These are phyloP conservation scores for Diospyros lotus DNA, from an alignment of 148 eudicot genomes.

Conservation along the genomic window DNA sequence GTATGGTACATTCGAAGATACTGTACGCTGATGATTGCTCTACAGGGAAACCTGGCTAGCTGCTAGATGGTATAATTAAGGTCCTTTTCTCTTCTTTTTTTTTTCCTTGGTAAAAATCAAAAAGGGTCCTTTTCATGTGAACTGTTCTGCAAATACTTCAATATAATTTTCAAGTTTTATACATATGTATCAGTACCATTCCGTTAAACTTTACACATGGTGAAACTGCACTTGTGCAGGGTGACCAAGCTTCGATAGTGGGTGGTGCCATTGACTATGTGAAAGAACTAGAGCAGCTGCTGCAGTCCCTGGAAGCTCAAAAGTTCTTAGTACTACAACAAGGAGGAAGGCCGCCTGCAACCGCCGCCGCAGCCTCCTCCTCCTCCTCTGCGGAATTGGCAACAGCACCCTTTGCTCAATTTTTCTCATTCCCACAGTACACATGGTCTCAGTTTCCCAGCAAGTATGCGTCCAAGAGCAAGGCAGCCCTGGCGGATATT, in stretches of 20 bases:
- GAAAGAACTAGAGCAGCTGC: conserved; percentile 75
- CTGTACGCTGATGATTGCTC: too few relatives aligned
- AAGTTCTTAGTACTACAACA: conserved; percentile 30
- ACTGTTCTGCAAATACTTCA: too few relatives aligned
- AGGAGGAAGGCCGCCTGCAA: conserved; percentile 6
- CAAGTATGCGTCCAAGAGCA: conserved; percentile 38
- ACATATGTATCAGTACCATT: too few relatives aligned
- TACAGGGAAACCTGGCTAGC: too few relatives aligned
- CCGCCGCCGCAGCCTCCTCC: conserved; percentile 14
- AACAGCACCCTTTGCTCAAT: conserved; percentile 39
- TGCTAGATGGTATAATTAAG: too few relatives aligned
- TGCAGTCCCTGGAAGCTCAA: conserved; percentile 72
- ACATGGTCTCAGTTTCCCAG: conserved; percentile 35
- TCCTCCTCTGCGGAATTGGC: conserved; percentile 1
- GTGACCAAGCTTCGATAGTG: conserved; percentile 96
- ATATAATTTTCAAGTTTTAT: too few relatives aligned
- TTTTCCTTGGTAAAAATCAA: too few relatives aligned
- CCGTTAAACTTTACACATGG: too few relatives aligned
- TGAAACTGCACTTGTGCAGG: conserved; percentile 29
- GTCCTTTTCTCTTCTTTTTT: too few relatives aligned
- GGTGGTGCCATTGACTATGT: conserved; percentile 92
- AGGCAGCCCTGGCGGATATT: conserved; percentile 52
- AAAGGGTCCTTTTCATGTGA: too few relatives aligned
- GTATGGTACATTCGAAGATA: too few relatives aligned
- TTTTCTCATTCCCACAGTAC: conserved; percentile 56